A percentile compares a stretch with the other conserved stretches of the same genome.
phyloP scores from a whole-genome alignment of 495 filamentous ascomycete species.

The Margaritispora aquatica region DNA sequence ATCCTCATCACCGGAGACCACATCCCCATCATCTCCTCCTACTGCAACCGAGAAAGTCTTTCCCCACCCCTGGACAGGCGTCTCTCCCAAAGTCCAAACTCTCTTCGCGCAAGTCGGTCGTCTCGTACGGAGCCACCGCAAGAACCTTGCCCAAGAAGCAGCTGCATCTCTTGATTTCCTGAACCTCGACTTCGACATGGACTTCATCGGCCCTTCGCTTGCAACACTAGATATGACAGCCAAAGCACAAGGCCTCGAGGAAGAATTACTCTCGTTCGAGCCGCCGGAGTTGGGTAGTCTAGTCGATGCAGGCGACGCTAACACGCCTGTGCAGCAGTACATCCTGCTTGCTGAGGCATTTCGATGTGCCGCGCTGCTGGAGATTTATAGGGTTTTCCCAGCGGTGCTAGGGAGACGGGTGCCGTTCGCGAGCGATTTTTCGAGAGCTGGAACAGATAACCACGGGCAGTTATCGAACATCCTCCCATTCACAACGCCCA shows the following conservation, averaged over 20 bases:
- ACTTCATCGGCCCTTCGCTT: conserved; percentile 33
- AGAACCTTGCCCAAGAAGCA: conserved; percentile 27
- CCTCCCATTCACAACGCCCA: conserved; percentile 4
- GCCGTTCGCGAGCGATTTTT: conserved; percentile 17
- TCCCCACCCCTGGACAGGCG: conserved; percentile 55
- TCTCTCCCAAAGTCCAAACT: conserved; percentile 47
- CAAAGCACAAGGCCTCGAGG: conserved; percentile 42
- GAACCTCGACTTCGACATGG: conserved; percentile 12
- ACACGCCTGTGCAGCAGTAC: conserved; percentile 50
- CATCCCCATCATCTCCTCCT: background rate
- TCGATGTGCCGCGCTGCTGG: conserved; percentile 46
- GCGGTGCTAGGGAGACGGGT: conserved; percentile 41
- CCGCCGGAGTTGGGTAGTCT: conserved; percentile 44
- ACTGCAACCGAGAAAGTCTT: conserved; percentile 20
- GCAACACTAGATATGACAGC: conserved; percentile 37
- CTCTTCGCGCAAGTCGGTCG: conserved; percentile 49
- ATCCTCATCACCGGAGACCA: background rate
- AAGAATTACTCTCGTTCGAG: conserved; percentile 41
- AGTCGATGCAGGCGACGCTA: conserved; percentile 46
- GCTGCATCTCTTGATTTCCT: conserved; percentile 26
- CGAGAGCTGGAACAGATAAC: background rate
- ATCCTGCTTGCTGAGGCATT: conserved; percentile 52
- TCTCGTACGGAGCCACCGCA: conserved; percentile 44
- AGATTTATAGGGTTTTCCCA: conserved; percentile 50
- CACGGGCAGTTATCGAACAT: background rate